Conservation (phyloP, 371 early-diverging fungal species). For the Zychaea mexicana region DNA sequence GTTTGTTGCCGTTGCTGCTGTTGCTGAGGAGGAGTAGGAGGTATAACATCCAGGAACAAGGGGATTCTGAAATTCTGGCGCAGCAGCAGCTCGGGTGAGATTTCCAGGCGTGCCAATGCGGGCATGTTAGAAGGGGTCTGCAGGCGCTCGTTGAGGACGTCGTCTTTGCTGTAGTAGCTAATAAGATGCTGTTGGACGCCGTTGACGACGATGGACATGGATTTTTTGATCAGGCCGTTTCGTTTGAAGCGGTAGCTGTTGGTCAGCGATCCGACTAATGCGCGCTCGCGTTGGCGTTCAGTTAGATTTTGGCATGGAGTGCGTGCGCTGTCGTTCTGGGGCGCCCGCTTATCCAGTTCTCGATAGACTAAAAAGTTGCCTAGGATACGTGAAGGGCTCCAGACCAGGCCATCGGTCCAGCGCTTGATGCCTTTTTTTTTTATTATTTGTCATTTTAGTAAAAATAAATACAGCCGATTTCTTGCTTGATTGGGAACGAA, state of each 20-base stretch:
- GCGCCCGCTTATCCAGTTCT: conserved; percentile 63
- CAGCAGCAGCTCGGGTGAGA: conserved; percentile 53
- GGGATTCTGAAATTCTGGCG: conserved; percentile 62
- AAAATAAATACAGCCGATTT: no score
- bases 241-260: conserved; percentile 71
- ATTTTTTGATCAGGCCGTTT: conserved; percentile 83
- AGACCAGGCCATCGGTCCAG: conserved; percentile 88
- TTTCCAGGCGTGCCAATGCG: conserved; percentile 46
- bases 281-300: conserved; percentile 53
- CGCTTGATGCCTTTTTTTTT: conserved; percentile 70
- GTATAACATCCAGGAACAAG: neutral
- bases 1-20: neutral
- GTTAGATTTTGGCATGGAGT: neutral
- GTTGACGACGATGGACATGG: conserved; percentile 78
- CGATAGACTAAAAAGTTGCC: conserved; percentile 82
- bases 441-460: no score
- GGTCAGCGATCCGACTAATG: conserved; percentile 62
- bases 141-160: conserved; percentile 57
- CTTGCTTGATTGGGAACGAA: neutral
- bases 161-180: conserved; percentile 82
- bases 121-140: conserved; percentile 55
- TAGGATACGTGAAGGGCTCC: conserved; percentile 84
- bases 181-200: conserved; percentile 80
- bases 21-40: neutral
- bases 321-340: conserved; percentile 25